Base-by-base conservation (phyloP, 1,284 basidiomycete species). In the Ustilago curta region DNA sequence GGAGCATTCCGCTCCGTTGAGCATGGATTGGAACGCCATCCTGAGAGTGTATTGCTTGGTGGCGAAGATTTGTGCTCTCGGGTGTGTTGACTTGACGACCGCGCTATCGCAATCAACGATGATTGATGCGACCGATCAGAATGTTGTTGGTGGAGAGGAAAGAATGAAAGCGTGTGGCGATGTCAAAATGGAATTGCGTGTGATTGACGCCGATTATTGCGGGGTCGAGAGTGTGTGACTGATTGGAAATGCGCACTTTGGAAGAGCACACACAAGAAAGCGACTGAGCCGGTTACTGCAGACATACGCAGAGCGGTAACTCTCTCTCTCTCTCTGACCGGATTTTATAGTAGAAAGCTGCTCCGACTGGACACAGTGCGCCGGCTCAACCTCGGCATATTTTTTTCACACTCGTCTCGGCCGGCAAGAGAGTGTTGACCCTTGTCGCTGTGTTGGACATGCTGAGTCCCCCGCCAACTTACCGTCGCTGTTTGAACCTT, bases 1-100 rank as follows among this genome's bases (percentile, higher is more conserved):
- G 8, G 92, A 92, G 86, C 95, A 97, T 86, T 96, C 95, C 58
- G 94, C 90, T 72, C 94, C 95, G 59, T 92, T 94, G 75, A 97
- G 90, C 71, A 97, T 89, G 63, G 87, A 83, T 58, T 85, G 82
- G 71, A 87, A 86, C 14, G 85, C 77, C 85, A 86, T 86, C 11
- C 52, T 63, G 63, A 35, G 7, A 3, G 27, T 29, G 23, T 3
- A 27, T 3, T 27, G 25, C 21, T 14, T 12, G 21, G 45, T 29
- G 45, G 47, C 31, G 47, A 9, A 6, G 27, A n/a, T 23, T n/a
- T n/a, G 45, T 47, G 45, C 35, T 37, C 35, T 14, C 14, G 45
- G 16, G 12, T 29, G 18, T 29, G 45, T 18, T 29, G 29, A 18
- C 25, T 45, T 32, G 4, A 27, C 23, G 27, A 18, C 18, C 16